Percentiles rank a stretch among this genome's conserved stretches.
Evolutionary conservation across 164 flowering plant species (phyloP).

Genomic region (Liquidambar formosana): DNA sequence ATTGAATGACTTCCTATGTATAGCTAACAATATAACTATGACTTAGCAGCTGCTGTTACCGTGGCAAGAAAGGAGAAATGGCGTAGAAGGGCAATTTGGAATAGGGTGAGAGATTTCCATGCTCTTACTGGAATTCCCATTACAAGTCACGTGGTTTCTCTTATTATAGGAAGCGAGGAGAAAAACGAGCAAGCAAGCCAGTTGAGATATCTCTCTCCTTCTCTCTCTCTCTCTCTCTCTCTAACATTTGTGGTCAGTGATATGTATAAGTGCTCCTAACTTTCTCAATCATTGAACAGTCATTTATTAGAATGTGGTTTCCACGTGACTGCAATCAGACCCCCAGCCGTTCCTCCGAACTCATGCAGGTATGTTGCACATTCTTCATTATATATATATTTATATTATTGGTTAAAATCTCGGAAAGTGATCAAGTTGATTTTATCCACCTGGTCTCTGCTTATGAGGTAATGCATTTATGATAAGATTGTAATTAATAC

Average conservation of each 20-base stretch:
- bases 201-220: conserved; percentile 36
- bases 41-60: conserved; percentile 68
- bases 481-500: too few relatives aligned
- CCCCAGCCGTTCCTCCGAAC: conserved; percentile 95
- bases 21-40: conserved; percentile 16
- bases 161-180: too few relatives aligned
- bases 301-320: conserved; percentile 73
- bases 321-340: conserved; percentile 92
- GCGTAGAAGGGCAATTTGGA: conserved; percentile 79
- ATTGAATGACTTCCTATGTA: too few relatives aligned
- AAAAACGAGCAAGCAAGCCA: conserved; percentile 80
- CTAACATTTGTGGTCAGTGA: background rate
- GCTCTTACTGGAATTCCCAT: conserved; percentile 67
- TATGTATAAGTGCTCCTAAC: conserved; percentile 4
- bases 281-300: conserved; percentile 35
- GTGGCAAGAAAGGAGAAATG: conserved; percentile 83
- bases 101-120: conserved; percentile 69
- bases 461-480: too few relatives aligned
- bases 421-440: too few relatives aligned
- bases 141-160: too few relatives aligned
- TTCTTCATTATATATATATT: background rate
- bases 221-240: background rate
- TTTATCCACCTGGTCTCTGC: too few relatives aligned
- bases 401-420: too few relatives aligned
- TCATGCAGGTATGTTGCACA: conserved; percentile 68